Evolutionary conservation across 2,329 filamentous ascomycete species (phyloP), one percentile per base, ranked within the genome.

Genomic region (Lasiodiplodia sp.): DNA sequence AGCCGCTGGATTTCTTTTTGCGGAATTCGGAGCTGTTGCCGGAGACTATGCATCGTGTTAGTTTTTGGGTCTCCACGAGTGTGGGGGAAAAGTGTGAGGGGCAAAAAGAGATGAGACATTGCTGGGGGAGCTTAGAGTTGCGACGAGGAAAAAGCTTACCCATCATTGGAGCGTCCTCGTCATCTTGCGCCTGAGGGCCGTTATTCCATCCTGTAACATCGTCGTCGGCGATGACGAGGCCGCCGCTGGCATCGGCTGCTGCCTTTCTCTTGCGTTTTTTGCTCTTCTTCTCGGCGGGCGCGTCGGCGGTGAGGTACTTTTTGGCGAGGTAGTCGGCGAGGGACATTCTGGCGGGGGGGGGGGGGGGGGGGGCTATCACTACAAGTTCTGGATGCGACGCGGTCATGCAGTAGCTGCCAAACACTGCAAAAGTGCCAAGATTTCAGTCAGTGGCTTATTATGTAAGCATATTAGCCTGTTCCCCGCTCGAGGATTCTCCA

Each of bases 241-340:
- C 81, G 55, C 77, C 77, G 70, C 53, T 53, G 23, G 58, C 52
- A 11, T 68, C 67, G 64, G 79, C 78, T 56, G 71, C 74, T 60
- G 72, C 75, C 73, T 79, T 82, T 69, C 84, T 77, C 75, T 86
- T 86, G 72, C 84, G 82, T 78, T 86, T 86, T 73, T 86, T 86
- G 34, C 81, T 79, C 65, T 84, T 82, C 74, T 84, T 85, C 77
- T 81, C 75, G 21, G 79, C 75, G 18, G 70, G 66, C 14, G 71
- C 79, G 72, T 91, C 88, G 51, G 90, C 89, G 1, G 86, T 92
- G 62, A 99, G 89, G 79, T 99, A 99, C 79, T 94, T 96, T 71
- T 93, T 91, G 47, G 95, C 94, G 44, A 99, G 88, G 77, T 98
- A 99, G 76, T 90, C 89, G 69, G 93, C 90, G 72, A 97, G 86